A percentile compares a stretch with the other conserved stretches of the same genome.
Conservation (phyloP, 2,329 filamentous ascomycete genomes). For the Fusarium albosuccineum region DNA sequence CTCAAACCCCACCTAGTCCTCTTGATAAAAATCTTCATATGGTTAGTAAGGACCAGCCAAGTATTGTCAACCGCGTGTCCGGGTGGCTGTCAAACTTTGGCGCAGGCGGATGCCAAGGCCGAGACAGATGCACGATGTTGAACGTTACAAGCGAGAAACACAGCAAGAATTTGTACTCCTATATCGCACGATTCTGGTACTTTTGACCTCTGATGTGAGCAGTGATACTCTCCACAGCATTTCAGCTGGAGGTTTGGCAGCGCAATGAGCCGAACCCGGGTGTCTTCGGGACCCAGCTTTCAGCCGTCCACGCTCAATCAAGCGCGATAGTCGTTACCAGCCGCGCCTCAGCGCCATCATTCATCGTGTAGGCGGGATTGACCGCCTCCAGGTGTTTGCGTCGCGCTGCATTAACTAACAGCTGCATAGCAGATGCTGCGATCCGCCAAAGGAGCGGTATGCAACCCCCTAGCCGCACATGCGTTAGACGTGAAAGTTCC, state of each 20-base stretch:
- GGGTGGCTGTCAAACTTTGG: too few species aligned
- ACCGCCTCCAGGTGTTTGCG: slow-evolving; percentile 29
- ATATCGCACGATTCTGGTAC: neutral
- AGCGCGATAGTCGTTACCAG: neutral
- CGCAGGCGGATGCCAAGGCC: too few species aligned
- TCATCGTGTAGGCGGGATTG: neutral
- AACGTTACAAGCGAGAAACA: neutral
- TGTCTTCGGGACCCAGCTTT: neutral
- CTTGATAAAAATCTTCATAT: too few species aligned
- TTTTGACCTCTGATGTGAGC: neutral
- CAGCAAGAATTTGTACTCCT: neutral
- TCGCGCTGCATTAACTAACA: neutral
- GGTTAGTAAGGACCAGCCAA: too few species aligned
- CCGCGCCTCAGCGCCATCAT: neutral
- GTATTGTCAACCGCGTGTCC: too few species aligned
- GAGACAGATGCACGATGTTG: neutral
- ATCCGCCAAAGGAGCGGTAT: slow-evolving; percentile 37
- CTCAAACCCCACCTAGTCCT: too few species aligned
- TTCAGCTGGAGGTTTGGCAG: neutral
- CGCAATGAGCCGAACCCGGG: neutral
- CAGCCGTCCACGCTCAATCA: neutral
- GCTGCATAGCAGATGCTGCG: slow-evolving; percentile 29
- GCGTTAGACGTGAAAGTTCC: slow-evolving; percentile 26
- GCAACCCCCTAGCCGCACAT: slow-evolving; percentile 26
- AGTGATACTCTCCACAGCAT: slow-evolving; percentile 6